Conservation (phyloP, 2,329 filamentous ascomycete species). For the Cladorrhinum sp. region DNA sequence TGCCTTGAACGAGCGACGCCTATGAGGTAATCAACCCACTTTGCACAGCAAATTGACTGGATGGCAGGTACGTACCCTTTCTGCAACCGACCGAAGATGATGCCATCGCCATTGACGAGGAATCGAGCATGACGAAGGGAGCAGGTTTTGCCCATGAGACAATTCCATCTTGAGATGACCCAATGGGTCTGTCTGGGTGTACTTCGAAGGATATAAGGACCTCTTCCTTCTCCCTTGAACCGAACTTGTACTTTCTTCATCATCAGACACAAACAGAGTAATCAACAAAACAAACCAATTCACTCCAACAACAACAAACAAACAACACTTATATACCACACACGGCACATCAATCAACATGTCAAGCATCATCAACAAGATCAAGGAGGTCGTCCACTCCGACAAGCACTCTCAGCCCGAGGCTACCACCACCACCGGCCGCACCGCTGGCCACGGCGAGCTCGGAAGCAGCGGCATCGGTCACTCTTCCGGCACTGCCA, state of each 20-base stretch:
- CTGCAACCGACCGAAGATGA: constrained; percentile 20
- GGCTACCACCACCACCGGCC: constrained; percentile 27
- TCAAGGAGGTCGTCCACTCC: constrained; percentile 53
- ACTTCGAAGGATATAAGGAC: constrained; percentile 27
- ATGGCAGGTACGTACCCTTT: not conserved
- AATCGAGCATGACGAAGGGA: not conserved
- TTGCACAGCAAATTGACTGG: not conserved
- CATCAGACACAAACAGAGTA: constrained; percentile 14
- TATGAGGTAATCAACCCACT: constrained; percentile 20
- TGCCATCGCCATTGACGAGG: constrained; percentile 12
- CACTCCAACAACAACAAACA: constrained; percentile 8
- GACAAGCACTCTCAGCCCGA: constrained; percentile 35
- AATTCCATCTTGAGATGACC: not conserved
- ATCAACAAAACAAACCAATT: not conserved
- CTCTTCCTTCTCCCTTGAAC: not conserved
- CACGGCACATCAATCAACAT: constrained; percentile 40
- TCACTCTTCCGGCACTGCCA: constrained; percentile 12
- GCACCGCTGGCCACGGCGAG: constrained; percentile 23
- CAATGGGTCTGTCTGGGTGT: no score
- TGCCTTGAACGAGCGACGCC: constrained; percentile 13
- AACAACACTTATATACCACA: constrained; percentile 10
- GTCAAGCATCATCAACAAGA: constrained; percentile 57
- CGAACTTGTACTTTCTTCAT: not conserved
- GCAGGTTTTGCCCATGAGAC: not conserved
- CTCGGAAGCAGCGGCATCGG: constrained; percentile 13